phyloP scores from a whole-genome alignment of 768 basidiomycete genomes.

The Agrocybe pediades region DNA sequence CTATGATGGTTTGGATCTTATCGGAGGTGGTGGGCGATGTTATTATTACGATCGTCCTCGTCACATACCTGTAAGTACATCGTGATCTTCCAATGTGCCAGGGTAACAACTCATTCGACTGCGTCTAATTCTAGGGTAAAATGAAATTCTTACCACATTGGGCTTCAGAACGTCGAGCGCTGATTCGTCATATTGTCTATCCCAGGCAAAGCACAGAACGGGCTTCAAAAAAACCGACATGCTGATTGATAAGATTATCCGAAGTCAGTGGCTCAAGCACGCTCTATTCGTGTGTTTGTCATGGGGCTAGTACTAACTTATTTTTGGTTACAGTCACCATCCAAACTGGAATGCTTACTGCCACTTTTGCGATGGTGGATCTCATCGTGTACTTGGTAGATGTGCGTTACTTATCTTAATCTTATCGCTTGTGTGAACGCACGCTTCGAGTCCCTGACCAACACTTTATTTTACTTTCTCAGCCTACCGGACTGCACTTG shows the following conservation, averaged over 20 bases:
- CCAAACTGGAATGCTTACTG: slow-evolving; percentile 36
- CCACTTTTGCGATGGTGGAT: slow-evolving; percentile 30
- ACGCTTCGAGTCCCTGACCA: slow-evolving; percentile 3
- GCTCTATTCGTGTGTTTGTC: background rate
- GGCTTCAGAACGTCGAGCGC: background rate
- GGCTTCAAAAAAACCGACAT: slow-evolving; percentile 42
- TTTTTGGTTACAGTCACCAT: slow-evolving; percentile 27
- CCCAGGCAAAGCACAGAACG: slow-evolving; percentile 39
- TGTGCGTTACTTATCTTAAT: slow-evolving; percentile 20
- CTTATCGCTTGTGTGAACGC: no score
- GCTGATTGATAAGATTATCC: slow-evolving; percentile 42
- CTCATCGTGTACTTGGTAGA: slow-evolving; percentile 28
- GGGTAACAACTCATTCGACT: background rate
- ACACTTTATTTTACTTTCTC: no score
- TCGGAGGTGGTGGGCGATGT: slow-evolving; percentile 42
- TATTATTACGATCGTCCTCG: slow-evolving; percentile 42
- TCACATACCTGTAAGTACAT: slow-evolving; percentile 38
- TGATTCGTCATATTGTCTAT: background rate
- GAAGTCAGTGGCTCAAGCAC: slow-evolving; percentile 22
- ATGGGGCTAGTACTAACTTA: no score
- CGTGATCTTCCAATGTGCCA: background rate
- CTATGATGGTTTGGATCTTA: slow-evolving; percentile 40
- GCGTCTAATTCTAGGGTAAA: background rate
- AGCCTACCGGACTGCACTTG: slow-evolving; percentile 7
- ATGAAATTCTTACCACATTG: background rate